Base-by-base conservation (phyloP, 148 eudicot species). In the Dysphania ambrosioides region DNA sequence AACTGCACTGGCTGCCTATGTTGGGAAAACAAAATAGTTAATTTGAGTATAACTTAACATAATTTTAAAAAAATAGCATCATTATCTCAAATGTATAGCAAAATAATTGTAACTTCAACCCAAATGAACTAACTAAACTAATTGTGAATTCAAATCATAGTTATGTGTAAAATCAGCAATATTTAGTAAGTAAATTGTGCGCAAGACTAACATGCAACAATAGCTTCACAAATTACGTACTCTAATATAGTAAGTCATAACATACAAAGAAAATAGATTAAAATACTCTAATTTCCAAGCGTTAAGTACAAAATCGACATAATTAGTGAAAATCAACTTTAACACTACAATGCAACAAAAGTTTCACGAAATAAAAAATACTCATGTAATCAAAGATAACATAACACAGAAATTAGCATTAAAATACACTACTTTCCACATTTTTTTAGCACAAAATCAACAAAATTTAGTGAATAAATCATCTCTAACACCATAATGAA, bases 1-100 rank as follows among this genome's bases (percentile, higher is more conserved):
- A 82, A 92, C 97, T 47, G 93, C 91, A 82, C 83, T 88, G 51
- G 97, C 93, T 59, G 91, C 96, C 92, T 91, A 62, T 35, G 34
- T 75, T 55, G 26, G 55, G 53, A 77, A 49, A 70, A 35, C 29
- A 72, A 29, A 70, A 53, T 56, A 26, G 24, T 10, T 53, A 67
- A 74, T 6, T 40, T 63, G 36, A 70, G 21, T 44, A 35, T 47
- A 71, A 26, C 31, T 68, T 1, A 51, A 11, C 42, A 34, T 21
- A 68, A 49, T 21, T 13, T 1, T 18, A 9, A 11, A 42, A 9
- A 42, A 42, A 2, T 11, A 47, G 6, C 59, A 53, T n/a, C 34
- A 42, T 31, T 5, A 2, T 32, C 26, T 10, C 19, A 15, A 58
- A 24, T 13, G 23, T 19, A 13, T 18, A 35, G 36, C 11, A 21